Evolutionary conservation across 352 stramenopile genomes (phyloP).

Genomic region (Phytophthora sojae): DNA sequence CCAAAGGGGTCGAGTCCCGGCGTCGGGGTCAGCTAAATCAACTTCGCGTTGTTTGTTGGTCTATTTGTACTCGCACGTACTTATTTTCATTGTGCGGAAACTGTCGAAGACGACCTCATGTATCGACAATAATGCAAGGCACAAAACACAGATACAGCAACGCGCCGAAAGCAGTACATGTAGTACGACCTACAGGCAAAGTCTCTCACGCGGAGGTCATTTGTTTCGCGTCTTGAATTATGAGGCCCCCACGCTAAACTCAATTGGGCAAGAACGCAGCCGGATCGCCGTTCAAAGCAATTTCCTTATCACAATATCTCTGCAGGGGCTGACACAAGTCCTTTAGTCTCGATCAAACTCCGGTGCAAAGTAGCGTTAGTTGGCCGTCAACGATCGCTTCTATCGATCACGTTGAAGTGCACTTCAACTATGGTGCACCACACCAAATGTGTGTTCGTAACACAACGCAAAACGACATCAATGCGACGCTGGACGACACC

Average conservation of each 20-base stretch:
- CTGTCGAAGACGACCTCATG: background rate
- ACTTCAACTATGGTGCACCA: background rate
- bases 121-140: background rate
- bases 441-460: background rate
- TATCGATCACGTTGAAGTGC: background rate
- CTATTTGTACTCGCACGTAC: background rate
- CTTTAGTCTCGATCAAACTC: too few species aligned
- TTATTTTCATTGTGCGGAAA: background rate
- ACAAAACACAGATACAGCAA: background rate
- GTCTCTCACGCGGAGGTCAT: background rate
- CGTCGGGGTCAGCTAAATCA: background rate
- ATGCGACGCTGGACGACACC: constrained; percentile 26
- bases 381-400: too few species aligned
- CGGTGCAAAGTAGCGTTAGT: too few species aligned
- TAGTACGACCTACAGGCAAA: too few species aligned
- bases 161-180: too few species aligned
- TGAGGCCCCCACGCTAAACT: background rate
- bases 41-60: background rate
- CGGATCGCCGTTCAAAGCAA: too few species aligned
- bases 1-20: background rate
- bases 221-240: background rate
- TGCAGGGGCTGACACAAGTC: too few species aligned
- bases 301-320: too few species aligned
- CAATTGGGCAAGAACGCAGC: too few species aligned
- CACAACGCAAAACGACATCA: background rate